Conservation (phyloP, 176 grass and related monocot genomes). For the Oryza rufipogon region DNA sequence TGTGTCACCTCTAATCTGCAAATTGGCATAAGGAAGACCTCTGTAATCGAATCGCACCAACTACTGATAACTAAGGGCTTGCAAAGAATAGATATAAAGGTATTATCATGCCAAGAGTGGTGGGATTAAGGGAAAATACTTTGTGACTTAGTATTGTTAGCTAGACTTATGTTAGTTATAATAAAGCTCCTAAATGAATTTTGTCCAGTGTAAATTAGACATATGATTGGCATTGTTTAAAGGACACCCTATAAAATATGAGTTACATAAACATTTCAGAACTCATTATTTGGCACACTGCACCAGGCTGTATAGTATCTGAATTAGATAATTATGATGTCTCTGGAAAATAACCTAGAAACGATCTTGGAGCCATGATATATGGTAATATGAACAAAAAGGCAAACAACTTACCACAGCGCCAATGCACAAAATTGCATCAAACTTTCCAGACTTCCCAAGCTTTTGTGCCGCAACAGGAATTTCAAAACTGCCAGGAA, state of each 20-base stretch:
- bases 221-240: not conserved
- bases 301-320: not conserved
- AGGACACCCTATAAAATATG: not conserved
- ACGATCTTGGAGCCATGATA: not conserved
- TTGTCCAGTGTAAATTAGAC: not conserved
- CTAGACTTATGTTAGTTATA: conserved; percentile 19
- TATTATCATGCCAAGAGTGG: not conserved
- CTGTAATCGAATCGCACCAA: not conserved
- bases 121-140: conserved; percentile 7
- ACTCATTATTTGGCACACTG: not conserved
- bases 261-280: not conserved
- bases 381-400: not conserved
- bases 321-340: conserved; percentile 2
- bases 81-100: not conserved
- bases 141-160: not conserved
- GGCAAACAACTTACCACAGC: conserved; percentile 72
- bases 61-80: not conserved
- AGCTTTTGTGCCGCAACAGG: conserved; percentile 86
- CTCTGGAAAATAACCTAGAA: not conserved
- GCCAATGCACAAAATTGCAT: conserved; percentile 96
- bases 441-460: conserved; percentile 80
- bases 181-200: not conserved
- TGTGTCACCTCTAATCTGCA: conserved; percentile 97
- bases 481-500: conserved; percentile 98
- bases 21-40: not conserved